Base-by-base conservation (phyloP, 176 grass and related monocot genomes). In the Chloris gayana region DNA sequence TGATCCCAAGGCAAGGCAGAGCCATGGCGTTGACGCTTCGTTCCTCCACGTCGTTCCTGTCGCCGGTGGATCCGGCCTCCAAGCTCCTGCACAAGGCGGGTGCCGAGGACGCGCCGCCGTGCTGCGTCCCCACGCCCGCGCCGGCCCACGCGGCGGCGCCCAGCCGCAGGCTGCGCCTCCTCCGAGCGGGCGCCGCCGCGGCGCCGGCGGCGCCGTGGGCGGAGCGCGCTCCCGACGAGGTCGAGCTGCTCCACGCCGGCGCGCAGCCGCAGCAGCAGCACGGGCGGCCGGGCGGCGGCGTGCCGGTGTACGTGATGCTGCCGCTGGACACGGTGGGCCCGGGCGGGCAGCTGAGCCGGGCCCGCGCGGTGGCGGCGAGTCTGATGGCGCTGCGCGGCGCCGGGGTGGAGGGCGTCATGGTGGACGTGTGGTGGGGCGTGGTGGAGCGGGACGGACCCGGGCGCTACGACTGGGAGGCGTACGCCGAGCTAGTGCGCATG, bases 391-490 rank as follows among this genome's bases (percentile, higher is more conserved):
- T 98, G 69, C 79, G 84, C 54, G 87, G 75, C 84, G 96, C 90
- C 12, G 92, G 95, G n/a, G 96, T 87, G 76, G 90, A 98, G 87
- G 96, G 96, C 17, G 93, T 98, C 42, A 98, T 98, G 92, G 92
- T 87, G 38, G 96, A 98, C 77, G 96, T 93, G 78, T 98, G 96
- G 96, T 98, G 96, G 96, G 96, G 92, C 17, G 29, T 98, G 49
- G 96, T 95, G 24, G 96, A 98, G 79, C 71, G 84, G 67, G 90
- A 95, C 1, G 96, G 88, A 0, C 92, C 96, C 22, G 60, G 84
- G 9, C 76, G 72, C 1, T 98, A 98, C 47, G 84, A 95, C 84
- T 98, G 96, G 96, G 92, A 91, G 77, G 86, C 86, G 6, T 98
- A 98, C 82, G 86, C 77, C 35, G 96, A 98, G 72, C 73, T 98